Base-by-base conservation (phyloP, 75 land plant species). In the Ceratopteris richardii region DNA sequence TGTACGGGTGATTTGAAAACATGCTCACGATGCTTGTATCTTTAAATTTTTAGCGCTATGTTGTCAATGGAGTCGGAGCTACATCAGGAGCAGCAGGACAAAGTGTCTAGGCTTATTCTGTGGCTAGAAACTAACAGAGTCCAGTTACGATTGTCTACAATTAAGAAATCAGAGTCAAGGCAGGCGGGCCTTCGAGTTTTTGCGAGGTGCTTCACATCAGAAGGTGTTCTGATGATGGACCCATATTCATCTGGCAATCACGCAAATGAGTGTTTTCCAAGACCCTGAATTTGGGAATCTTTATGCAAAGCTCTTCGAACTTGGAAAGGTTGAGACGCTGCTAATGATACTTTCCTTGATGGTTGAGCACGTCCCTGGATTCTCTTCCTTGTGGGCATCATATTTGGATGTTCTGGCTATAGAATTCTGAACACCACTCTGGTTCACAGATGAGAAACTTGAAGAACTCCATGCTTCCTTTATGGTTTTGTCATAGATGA, bases 381-480 rank as follows among this genome's bases (percentile, higher is more conserved):
- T 19, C 23, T 56, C 69, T 27, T 92, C 97, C 21, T 74, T 84
- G 12, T 92, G 97, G 97, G 76, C 79, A 41, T 86, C 89, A 86
- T 92, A 88, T 42, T 63, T 93, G 31, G 87, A 88, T 61, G 69
- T 93, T 73, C 80, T 93, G 57, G 96, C 98, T 4, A 73, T 65
- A 22, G 64, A 61, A 16, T 93, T 93, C 64, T 79, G 90, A 4
- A 89, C 66, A 23, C 80, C 96, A 18, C 82, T 86, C 33, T 89
- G 90, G 87, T 93, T 84, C 57, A 64, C 66, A 43, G 90, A 93
- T 10, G 83, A 82, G 51, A 96, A 93, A 48, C 73, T 89, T n/a
- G 13, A 51, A 58, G 96, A 85, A 62, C 65, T 93, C 56, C 80
- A 77, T 51, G 98, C n/a, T n/a, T n/a, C n/a, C n/a, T n/a, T n/a